Conservation (phyloP, 169 alveolate genomes). For the Eimeria maxima region DNA sequence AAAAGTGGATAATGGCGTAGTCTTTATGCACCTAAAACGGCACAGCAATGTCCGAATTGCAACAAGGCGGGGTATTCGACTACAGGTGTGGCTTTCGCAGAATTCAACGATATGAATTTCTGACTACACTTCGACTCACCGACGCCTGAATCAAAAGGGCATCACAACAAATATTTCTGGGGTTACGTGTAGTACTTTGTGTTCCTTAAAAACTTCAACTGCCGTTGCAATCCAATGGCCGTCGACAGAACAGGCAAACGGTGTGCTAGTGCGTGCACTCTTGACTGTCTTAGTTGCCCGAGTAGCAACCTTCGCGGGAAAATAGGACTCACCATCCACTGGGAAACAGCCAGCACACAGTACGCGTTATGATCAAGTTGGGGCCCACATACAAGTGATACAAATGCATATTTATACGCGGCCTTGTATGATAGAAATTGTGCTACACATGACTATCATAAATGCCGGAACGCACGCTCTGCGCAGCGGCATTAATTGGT, state of each 20-base stretch:
- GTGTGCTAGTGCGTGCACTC: background rate
- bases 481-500: background rate
- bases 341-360: background rate
- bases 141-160: background rate
- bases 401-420: no score
- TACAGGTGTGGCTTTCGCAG: background rate
- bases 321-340: constrained; percentile 49
- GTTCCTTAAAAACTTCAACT: no score
- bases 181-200: background rate
- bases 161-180: background rate
- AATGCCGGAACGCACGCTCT: background rate
- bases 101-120: background rate
- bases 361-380: background rate
- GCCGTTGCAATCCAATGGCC: background rate
- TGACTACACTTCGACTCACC: constrained; percentile 1
- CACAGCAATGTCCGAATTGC: background rate
- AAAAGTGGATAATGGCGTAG: background rate
- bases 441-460: background rate
- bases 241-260: background rate
- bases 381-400: background rate
- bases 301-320: background rate
- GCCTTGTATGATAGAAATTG: background rate
- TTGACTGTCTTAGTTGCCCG: background rate
- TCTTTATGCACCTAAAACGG: background rate
- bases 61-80: background rate